A percentile compares a stretch with the other conserved stretches of the same genome.
These are phyloP conservation scores for Sarocladium brachiariae DNA, from an alignment of 2,329 filamentous ascomycete genomes.

Conservation along the genomic window DNA sequence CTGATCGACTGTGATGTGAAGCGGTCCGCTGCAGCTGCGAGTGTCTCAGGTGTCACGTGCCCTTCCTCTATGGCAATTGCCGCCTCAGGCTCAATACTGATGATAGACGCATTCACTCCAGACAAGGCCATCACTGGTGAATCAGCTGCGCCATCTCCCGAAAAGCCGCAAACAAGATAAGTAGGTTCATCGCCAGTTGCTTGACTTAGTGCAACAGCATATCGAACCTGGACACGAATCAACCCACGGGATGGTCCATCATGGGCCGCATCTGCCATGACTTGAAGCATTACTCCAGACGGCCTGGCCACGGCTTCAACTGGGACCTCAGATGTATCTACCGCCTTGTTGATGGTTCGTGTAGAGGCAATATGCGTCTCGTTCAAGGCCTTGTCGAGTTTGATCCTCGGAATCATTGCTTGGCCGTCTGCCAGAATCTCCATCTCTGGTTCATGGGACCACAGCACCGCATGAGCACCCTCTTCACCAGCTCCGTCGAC, in stretches of 20 bases:
- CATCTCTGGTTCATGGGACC: conserved; percentile 12
- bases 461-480: neutral
- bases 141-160: conserved; percentile 4
- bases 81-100: too few species aligned
- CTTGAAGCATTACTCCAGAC: conserved; percentile 6
- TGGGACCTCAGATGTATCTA: conserved; percentile 4
- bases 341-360: conserved; percentile 10
- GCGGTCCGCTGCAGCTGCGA: too few species aligned
- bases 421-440: conserved; percentile 11
- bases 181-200: too few species aligned
- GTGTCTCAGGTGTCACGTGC: too few species aligned
- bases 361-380: conserved; percentile 11
- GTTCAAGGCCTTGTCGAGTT: conserved; percentile 10
- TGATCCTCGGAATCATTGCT: conserved; percentile 11
- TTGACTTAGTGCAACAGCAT: too few species aligned
- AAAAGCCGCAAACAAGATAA: neutral
- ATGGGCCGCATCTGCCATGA: too few species aligned
- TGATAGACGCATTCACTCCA: too few species aligned
- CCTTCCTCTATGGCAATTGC: too few species aligned
- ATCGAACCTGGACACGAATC: too few species aligned
- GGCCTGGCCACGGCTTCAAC: conserved; percentile 6
- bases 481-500: neutral
- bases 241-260: too few species aligned
- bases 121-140: neutral
- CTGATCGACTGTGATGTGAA: too few species aligned